These are phyloP conservation scores for Fusarium stilboides DNA, from an alignment of 2,329 filamentous ascomycete species.

Conservation along the genomic window DNA sequence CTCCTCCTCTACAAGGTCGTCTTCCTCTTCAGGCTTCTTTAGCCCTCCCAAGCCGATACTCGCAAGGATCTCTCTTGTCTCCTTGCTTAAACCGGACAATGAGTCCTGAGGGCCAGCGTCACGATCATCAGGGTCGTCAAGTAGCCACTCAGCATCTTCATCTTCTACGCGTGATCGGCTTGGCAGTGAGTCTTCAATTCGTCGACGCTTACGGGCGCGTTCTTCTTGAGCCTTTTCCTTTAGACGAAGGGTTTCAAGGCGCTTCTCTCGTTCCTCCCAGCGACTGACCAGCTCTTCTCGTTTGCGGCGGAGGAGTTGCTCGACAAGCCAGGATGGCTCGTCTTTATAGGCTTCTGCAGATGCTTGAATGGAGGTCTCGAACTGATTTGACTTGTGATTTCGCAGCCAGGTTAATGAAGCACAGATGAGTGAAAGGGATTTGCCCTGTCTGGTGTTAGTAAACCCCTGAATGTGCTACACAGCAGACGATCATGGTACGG, in stretches of 20 bases:
- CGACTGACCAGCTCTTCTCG: conserved; percentile 75
- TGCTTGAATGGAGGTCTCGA: conserved; percentile 66
- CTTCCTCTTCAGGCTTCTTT: conserved; percentile 56
- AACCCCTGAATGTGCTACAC: background rate
- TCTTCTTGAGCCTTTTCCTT: conserved; percentile 72
- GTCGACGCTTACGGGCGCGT: conserved; percentile 63
- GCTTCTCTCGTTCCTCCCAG: conserved; percentile 82
- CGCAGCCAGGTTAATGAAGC: conserved; percentile 93
- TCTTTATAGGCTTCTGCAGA: conserved; percentile 67
- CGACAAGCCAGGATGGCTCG: conserved; percentile 88
- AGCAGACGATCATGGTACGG: background rate
- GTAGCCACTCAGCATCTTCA: conserved; percentile 79
- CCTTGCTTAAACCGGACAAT: conserved; percentile 76
- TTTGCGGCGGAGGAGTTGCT: conserved; percentile 80
- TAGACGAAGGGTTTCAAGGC: conserved; percentile 75
- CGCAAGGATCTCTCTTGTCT: conserved; percentile 81
- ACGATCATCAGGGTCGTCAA: conserved; percentile 77
- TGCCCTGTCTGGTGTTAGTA: conserved; percentile 71
- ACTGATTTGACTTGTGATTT: conserved; percentile 77
- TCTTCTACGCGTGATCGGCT: conserved; percentile 54
- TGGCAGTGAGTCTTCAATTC: conserved; percentile 55
- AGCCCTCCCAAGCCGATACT: conserved; percentile 68
- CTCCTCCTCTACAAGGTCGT: conserved; percentile 71
- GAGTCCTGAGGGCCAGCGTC: conserved; percentile 55
- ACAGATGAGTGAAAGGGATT: conserved; percentile 93